Percentiles rank a stretch among this genome's conserved stretches.
phyloP scores from a whole-genome alignment of 768 basidiomycete species.

The Tricholoma flavovirens region DNA sequence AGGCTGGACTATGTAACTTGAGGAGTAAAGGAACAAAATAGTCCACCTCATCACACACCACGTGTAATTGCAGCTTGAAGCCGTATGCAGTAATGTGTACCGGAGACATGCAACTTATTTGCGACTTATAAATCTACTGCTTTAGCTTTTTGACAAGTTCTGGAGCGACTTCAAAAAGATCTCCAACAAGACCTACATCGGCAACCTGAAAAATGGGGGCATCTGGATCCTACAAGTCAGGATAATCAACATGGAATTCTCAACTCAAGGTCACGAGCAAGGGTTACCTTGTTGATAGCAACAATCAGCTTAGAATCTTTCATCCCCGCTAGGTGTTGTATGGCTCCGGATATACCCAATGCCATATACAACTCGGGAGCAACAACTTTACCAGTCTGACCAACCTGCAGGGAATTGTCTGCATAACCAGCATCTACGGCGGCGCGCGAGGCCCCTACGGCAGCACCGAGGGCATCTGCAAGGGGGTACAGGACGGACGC shows the following conservation, averaged over 20 bases:
- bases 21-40: too few relatives aligned
- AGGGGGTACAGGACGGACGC: constrained; percentile 80
- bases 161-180: constrained; percentile 89
- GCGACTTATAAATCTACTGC: too few relatives aligned
- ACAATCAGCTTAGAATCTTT: constrained; percentile 99
- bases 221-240: constrained; percentile 69
- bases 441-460: constrained; percentile 96
- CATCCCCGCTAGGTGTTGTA: constrained; percentile 99
- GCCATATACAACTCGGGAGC: constrained; percentile 97
- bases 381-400: constrained; percentile 98
- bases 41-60: too few relatives aligned
- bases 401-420: constrained; percentile 97
- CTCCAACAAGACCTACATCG: constrained; percentile 90
- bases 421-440: constrained; percentile 98
- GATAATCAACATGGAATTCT: constrained; percentile 4
- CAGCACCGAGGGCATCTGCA: constrained; percentile 89
- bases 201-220: constrained; percentile 99
- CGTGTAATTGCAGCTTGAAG: too few relatives aligned
- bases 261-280: background rate
- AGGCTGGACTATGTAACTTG: too few relatives aligned
- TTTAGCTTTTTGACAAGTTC: constrained; percentile 87
- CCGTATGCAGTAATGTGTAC: too few relatives aligned
- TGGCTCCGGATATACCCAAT: constrained; percentile 95
- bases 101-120: too few relatives aligned
- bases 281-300: constrained; percentile 87